Evolutionary conservation across 306 rosid genomes (phyloP).

Genomic region (Pterocarpus santalinus): DNA sequence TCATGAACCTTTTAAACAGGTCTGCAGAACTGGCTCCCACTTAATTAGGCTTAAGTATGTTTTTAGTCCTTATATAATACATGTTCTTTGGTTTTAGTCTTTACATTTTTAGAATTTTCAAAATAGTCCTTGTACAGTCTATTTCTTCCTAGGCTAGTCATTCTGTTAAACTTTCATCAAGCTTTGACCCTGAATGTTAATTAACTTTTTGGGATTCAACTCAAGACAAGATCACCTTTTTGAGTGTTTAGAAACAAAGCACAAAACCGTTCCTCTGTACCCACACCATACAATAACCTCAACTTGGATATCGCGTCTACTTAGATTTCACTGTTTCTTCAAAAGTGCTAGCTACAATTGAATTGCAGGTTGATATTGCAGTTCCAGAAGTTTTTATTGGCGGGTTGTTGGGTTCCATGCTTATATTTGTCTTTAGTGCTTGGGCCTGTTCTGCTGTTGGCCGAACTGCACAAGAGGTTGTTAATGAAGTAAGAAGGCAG

Average conservation of each 20-base stretch:
- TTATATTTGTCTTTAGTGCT: slow-evolving; percentile 91
- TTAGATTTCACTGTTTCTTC: slow-evolving; percentile 33
- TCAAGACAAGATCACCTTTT: slow-evolving; percentile 14
- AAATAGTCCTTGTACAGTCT: neutral
- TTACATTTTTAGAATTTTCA: neutral
- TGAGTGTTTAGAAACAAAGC: neutral
- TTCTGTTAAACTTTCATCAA: neutral
- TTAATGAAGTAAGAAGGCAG: slow-evolving; percentile 96
- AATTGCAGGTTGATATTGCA: slow-evolving; percentile 93
- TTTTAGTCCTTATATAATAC: neutral
- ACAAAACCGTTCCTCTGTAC: neutral
- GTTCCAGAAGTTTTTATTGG: slow-evolving; percentile 96
- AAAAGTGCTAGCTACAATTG: slow-evolving; percentile 41
- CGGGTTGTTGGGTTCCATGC: slow-evolving; percentile 98
- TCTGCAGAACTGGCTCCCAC: slow-evolving; percentile 40
- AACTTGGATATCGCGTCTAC: neutral
- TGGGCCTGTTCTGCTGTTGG: slow-evolving; percentile 99
- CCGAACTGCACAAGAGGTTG: slow-evolving; percentile 99
- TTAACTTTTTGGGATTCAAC: neutral
- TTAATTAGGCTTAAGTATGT: slow-evolving; percentile 16
- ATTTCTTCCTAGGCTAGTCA: neutral
- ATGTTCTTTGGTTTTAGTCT: neutral
- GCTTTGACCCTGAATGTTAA: neutral
- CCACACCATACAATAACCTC: neutral
- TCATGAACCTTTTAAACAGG: slow-evolving; percentile 88